Evolutionary conservation across 805 yeast genomes (phyloP).

Genomic region (Lipomyces kockii): DNA sequence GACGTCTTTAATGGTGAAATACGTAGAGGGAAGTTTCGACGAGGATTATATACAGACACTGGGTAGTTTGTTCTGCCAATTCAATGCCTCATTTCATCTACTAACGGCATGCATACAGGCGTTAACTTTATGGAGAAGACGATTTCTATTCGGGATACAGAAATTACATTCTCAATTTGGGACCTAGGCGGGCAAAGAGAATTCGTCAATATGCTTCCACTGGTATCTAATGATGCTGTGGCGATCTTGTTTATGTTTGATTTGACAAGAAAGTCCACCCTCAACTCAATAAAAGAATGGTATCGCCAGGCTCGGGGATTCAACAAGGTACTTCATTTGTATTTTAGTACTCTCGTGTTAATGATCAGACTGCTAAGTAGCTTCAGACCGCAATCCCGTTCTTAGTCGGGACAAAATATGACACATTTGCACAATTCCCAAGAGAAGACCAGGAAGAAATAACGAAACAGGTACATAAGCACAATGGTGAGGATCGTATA

Average conservation of each 20-base stretch:
- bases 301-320: constrained; percentile 88
- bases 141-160: constrained; percentile 80
- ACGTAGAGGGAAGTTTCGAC: constrained; percentile 92
- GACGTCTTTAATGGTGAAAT: constrained; percentile 94
- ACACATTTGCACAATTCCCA: constrained; percentile 77
- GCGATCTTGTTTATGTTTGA: constrained; percentile 91
- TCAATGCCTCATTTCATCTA: neutral
- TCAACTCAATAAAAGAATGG: constrained; percentile 93
- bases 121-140: constrained; percentile 94
- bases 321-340: constrained; percentile 53
- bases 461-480: constrained; percentile 57
- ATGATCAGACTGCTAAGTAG: constrained; percentile 6
- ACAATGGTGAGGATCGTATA: neutral
- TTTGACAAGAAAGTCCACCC: constrained; percentile 80
- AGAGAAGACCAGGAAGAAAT: constrained; percentile 82
- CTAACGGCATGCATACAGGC: constrained; percentile 53
- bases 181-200: constrained; percentile 96
- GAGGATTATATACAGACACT: constrained; percentile 88
- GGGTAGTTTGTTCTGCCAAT: constrained; percentile 15
- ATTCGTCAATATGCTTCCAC: constrained; percentile 91
- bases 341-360: neutral
- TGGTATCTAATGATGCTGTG: constrained; percentile 89
- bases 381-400: constrained; percentile 78
- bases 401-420: constrained; percentile 92
- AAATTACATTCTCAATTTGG: constrained; percentile 90